Evolutionary conservation across 2,329 filamentous ascomycete genomes (phyloP), one percentile per base, ranked within the genome.

Genomic region (Cercospora zeina): DNA sequence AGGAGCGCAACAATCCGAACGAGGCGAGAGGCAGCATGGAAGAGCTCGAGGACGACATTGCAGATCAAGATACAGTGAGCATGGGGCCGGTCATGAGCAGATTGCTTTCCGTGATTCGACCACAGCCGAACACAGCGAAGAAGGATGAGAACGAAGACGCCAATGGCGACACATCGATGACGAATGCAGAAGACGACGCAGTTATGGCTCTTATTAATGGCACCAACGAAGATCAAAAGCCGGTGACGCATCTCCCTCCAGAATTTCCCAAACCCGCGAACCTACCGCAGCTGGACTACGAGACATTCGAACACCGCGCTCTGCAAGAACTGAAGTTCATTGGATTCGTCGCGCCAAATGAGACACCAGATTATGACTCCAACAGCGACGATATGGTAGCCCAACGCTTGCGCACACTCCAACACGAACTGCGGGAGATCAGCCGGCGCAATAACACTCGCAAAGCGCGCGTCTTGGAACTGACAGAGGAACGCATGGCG

Each of bases 361-460:
- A 83, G 62, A 77, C 83, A 36, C 87, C 89, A 10, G 90, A 96
- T 67, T 97, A 93, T 76, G 91, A 96, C 70, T 89, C 87, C 0
- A 91, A 96, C 74, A 92, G 87, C 69, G 95, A 99, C 73, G 95
- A 99, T 74, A 93, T 97, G 75, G 90, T 99, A 39, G 91, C 93
- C 6, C 93, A 91, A 54, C 89, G 95, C 19, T 80, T 99, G 21
- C 91, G 95, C 10, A 86, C 91, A 24, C 82, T 99, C 1, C 95
- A 99, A 73, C 82, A 85, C 57, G 88, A 91, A 56, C 83, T 99
- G 2, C 89, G 91, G 68, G 87, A 92, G 62, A 89, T 95, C 73
- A 89, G 90, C 75, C 86, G 96, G 60, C 81, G 90, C 76, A 99
- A 99, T 75, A 93, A 93, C 39, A 91, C 93, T 4, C 89, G 92